Conservation (phyloP, 1,284 basidiomycete genomes). For the Coniferiporia weirii region DNA sequence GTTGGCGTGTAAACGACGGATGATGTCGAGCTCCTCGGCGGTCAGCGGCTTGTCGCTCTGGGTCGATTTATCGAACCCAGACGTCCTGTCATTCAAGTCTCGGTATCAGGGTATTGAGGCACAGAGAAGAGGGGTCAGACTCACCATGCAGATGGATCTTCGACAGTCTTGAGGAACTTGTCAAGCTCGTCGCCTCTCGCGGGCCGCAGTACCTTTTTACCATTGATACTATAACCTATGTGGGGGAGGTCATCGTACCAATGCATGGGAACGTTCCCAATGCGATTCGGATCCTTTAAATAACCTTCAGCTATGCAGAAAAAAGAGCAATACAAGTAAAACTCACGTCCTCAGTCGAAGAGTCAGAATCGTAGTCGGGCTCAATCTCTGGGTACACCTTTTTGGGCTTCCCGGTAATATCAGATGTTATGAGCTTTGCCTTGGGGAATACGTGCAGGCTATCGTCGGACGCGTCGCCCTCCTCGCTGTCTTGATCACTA, state of each 20-base stretch:
- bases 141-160: conserved; percentile 88
- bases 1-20: conserved; percentile 81
- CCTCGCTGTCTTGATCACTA: conserved; percentile 26
- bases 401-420: conserved; percentile 85
- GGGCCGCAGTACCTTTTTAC: conserved; percentile 90
- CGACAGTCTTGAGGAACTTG: conserved; percentile 92
- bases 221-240: conserved; percentile 95
- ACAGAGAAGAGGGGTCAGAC: conserved; percentile 22
- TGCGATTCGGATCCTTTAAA: conserved; percentile 80
- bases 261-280: conserved; percentile 94
- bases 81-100: conserved; percentile 57
- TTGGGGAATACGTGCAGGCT: conserved; percentile 52
- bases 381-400: conserved; percentile 93
- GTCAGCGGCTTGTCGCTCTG: conserved; percentile 87
- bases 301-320: conserved; percentile 3
- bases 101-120: conserved; percentile 1
- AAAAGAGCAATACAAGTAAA: background rate
- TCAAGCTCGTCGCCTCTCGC: conserved; percentile 96
- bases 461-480: conserved; percentile 33
- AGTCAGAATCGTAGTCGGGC: conserved; percentile 95
- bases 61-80: conserved; percentile 86
- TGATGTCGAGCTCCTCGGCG: conserved; percentile 92
- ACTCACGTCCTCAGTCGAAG: conserved; percentile 92
- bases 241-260: conserved; percentile 99
- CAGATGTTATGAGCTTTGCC: conserved; percentile 65